phyloP scores from a whole-genome alignment of 169 alveolate genomes.

The Cryptosporidium baileyi region DNA sequence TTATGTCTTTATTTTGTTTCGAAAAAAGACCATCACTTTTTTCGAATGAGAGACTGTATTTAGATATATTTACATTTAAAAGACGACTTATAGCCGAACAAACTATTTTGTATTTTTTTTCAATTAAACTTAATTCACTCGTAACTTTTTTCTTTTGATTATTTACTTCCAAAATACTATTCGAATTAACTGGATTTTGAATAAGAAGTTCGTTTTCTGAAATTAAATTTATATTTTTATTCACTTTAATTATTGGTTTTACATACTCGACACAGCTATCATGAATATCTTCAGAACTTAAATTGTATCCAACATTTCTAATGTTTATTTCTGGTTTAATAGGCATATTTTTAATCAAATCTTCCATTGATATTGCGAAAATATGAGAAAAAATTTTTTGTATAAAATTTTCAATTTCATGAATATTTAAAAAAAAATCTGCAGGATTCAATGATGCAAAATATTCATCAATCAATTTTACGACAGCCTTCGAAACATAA shows the following conservation, averaged over 20 bases:
- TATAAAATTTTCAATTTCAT: conserved; percentile 68
- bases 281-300: neutral
- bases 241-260: conserved; percentile 9
- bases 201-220: neutral
- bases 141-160: neutral
- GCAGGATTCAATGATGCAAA: conserved; percentile 42
- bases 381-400: conserved; percentile 40
- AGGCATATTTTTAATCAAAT: conserved; percentile 5
- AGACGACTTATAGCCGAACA: neutral
- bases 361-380: conserved; percentile 10
- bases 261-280: conserved; percentile 6
- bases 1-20: neutral
- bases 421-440: conserved; percentile 67
- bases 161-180: neutral
- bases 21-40: neutral
- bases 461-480: conserved; percentile 62
- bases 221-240: conserved; percentile 1
- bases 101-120: conserved; percentile 19
- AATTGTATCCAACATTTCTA: neutral
- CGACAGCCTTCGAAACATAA: conserved; percentile 39
- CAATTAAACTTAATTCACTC: neutral
- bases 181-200: neutral
- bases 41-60: neutral
- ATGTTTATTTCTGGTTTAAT: conserved; percentile 46
- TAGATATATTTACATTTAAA: conserved; percentile 1